phyloP scores from a whole-genome alignment of 345 rosid species.

The Brassica rapa region DNA sequence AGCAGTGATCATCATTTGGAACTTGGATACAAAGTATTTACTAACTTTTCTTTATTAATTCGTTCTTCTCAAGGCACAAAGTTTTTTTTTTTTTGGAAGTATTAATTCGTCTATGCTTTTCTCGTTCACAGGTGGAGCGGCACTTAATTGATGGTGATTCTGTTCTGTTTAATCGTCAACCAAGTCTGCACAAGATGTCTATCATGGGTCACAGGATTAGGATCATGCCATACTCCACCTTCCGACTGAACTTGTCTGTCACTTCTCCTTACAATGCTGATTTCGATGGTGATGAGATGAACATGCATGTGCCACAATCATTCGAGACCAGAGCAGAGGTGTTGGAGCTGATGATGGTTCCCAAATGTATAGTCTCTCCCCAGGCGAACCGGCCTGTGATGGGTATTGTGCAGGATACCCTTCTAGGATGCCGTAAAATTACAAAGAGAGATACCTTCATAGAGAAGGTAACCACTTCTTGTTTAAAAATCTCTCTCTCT shows the following conservation, averaged over 20 bases:
- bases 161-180: slow-evolving; percentile 93
- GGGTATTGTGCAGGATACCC: slow-evolving; percentile 99
- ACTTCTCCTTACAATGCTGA: slow-evolving; percentile 99
- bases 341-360: slow-evolving; percentile 98
- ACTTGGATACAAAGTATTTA: slow-evolving; percentile 78
- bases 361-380: slow-evolving; percentile 96
- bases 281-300: slow-evolving; percentile 99
- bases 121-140: slow-evolving; percentile 80
- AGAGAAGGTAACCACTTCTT: slow-evolving; percentile 66
- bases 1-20: slow-evolving; percentile 99
- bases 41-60: not conserved
- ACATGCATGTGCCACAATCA: slow-evolving; percentile 98
- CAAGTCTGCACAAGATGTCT: slow-evolving; percentile 98
- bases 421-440: slow-evolving; percentile 93
- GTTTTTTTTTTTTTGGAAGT: slow-evolving; percentile 7
- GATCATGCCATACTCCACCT: slow-evolving; percentile 98
- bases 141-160: slow-evolving; percentile 92
- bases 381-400: slow-evolving; percentile 97
- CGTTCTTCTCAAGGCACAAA: not conserved
- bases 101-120: slow-evolving; percentile 1
- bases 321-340: slow-evolving; percentile 98
- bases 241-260: slow-evolving; percentile 87
- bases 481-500: not conserved
- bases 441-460: slow-evolving; percentile 98
- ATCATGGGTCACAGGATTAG: slow-evolving; percentile 96